Evolutionary conservation across 208 protist genomes (phyloP), one percentile per base, ranked within the genome.

Genomic region (Acanthamoeba royreba): DNA sequence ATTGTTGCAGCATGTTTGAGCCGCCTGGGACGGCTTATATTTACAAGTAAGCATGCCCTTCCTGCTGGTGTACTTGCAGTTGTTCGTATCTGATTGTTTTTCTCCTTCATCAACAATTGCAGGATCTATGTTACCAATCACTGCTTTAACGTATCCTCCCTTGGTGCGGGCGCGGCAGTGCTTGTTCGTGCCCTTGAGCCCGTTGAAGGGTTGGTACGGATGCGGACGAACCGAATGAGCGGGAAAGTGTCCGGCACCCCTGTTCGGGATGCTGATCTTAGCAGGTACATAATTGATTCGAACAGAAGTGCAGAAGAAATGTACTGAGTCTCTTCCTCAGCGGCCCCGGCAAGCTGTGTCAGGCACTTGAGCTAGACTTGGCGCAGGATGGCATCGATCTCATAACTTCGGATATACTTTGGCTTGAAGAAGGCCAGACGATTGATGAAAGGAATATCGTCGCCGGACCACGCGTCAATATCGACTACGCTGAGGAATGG

Each of bases 141-240:
- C 46, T 86, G 77, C 77, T 86, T 86, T n/a, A 86, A 86, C 77
- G 46, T 86, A 9, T 86, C 77, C 40, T 86, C 77, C 9, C n/a
- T 58, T 17, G 77, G 77, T 11, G 77, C 22, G 8, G 77, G 77
- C 22, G 77, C 77, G 1, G 77, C 77, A 3, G 46, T 55, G 40
- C 19, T 86, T 22, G 77, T 86, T 3, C 77, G 77, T 40, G 77
- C 77, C 31, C 17, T 86, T 38, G 77, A 86, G 43, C 77, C 77
- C 28, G 46, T 86, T 9, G 77, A 86, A 19, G 77, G 77, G 13
- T 35, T 86, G 77, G 28, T 15, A 4, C 46, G 77, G 28, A 86
- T 86, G 77, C 77, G 77, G 8, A 53, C 25, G 8, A 47, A 86
- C 43, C 40, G 77, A 13, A n/a, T 58, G 42, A 35, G 28, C 11